A percentile compares a stretch with the other conserved stretches of the same genome.
Evolutionary conservation across 768 basidiomycete genomes (phyloP).

Genomic region (Myochromella boudieri): DNA sequence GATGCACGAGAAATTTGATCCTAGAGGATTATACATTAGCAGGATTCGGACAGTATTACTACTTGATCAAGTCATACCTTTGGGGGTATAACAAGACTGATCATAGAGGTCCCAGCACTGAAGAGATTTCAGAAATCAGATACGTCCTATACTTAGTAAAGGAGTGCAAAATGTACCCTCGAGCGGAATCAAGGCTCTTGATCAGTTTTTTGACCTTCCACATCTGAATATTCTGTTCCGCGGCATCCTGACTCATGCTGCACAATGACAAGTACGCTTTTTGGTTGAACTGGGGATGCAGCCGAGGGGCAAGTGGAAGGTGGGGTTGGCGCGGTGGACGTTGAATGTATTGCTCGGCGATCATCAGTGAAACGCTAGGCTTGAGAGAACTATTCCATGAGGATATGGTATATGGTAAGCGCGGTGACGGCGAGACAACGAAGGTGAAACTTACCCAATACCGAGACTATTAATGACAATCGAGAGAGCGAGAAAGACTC

Average conservation of each 20-base stretch:
- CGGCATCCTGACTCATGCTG: constrained; percentile 80
- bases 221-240: constrained; percentile 96
- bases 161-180: constrained; percentile 61
- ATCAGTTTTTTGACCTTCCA: constrained; percentile 99
- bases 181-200: constrained; percentile 92
- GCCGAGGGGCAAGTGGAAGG: constrained; percentile 13
- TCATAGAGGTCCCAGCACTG: constrained; percentile 97
- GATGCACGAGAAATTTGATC: constrained; percentile 94
- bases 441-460: constrained; percentile 23
- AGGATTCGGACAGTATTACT: constrained; percentile 6
- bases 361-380: constrained; percentile 55
- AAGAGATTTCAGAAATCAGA: constrained; percentile 21
- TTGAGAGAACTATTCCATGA: constrained; percentile 45
- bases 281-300: constrained; percentile 28
- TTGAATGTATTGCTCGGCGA: constrained; percentile 54
- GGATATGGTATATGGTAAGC: background rate
- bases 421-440: too few species aligned
- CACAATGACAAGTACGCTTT: constrained; percentile 33
- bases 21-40: constrained; percentile 31
- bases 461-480: constrained; percentile 47
- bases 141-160: constrained; percentile 12
- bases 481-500: constrained; percentile 44
- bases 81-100: constrained; percentile 95
- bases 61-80: constrained; percentile 52
- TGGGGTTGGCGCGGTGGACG: constrained; percentile 20